Percentiles rank a stretch among this genome's conserved stretches.
Conservation (phyloP, 2,329 filamentous ascomycete genomes). For the Cercospora berteroae region DNA sequence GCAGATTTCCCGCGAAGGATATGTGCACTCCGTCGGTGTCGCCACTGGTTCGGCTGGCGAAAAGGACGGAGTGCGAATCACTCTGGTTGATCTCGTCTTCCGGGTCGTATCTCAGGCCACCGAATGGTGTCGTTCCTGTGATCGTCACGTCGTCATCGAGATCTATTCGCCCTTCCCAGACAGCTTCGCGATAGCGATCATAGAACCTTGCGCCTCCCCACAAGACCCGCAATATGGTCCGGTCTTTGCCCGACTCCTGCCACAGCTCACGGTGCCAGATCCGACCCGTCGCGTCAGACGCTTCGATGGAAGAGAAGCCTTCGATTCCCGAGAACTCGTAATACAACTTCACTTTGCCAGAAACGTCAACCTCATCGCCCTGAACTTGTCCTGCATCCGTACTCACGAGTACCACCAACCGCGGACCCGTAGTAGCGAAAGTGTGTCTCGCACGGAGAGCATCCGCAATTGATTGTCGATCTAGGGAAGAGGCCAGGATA, state of each 20-base stretch:
- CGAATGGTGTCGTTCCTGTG: not conserved
- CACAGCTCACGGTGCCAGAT: conserved; percentile 5
- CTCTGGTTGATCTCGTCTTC: conserved; percentile 1
- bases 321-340: conserved; percentile 4
- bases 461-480: not conserved
- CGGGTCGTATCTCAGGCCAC: conserved; percentile 4
- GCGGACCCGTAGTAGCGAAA: conserved; percentile 2
- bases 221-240: not conserved
- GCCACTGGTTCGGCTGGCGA: conserved; percentile 10
- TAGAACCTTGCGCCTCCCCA: conserved; percentile 14
- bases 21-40: conserved; percentile 11
- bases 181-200: conserved; percentile 14
- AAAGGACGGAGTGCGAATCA: not conserved
- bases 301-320: conserved; percentile 12
- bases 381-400: conserved; percentile 8
- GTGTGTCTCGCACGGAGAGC: conserved; percentile 11
- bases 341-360: not conserved
- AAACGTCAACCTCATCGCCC: conserved; percentile 4
- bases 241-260: not conserved
- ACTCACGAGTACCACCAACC: conserved; percentile 6
- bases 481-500: conserved; percentile 5
- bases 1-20: not conserved
- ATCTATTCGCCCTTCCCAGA: conserved; percentile 3
- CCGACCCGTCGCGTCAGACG: conserved; percentile 7
- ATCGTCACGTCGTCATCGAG: not conserved